Percentiles rank a stretch among this genome's conserved stretches.
Conservation (phyloP, 2,329 filamentous ascomycete species). For the Parastagonospora avenae region DNA sequence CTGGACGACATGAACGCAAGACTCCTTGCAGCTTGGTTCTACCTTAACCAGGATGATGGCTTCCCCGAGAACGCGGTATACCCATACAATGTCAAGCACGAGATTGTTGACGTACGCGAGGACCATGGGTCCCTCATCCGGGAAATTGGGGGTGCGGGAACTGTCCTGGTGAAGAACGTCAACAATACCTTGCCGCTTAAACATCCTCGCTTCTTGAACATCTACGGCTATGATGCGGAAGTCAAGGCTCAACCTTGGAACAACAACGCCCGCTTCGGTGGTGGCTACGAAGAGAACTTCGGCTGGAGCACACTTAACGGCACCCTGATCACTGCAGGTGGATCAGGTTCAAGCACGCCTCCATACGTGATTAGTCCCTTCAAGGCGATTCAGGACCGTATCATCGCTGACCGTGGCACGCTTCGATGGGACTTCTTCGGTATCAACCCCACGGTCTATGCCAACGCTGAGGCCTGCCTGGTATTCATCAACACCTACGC, state of each 20-base stretch:
- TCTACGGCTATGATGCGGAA: slow-evolving; percentile 49
- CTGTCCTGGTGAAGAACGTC: slow-evolving; percentile 56
- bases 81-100: slow-evolving; percentile 27
- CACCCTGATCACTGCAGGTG: slow-evolving; percentile 51
- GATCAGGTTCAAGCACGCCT: slow-evolving; percentile 47
- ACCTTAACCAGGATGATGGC: slow-evolving; percentile 48
- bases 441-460: slow-evolving; percentile 35
- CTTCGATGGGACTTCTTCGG: slow-evolving; percentile 44
- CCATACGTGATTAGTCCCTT: slow-evolving; percentile 50
- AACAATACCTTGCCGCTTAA: slow-evolving; percentile 60
- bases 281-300: slow-evolving; percentile 48
- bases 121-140: slow-evolving; percentile 50
- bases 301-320: slow-evolving; percentile 43
- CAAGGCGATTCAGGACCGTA: slow-evolving; percentile 44
- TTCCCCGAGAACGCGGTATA: slow-evolving; percentile 32
- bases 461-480: slow-evolving; percentile 52
- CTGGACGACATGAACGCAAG: slow-evolving; percentile 40
- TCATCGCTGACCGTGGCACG: slow-evolving; percentile 35
- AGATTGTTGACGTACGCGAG: slow-evolving; percentile 55
- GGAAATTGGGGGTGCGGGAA: slow-evolving; percentile 49
- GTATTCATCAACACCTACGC: slow-evolving; percentile 64
- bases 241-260: slow-evolving; percentile 44
- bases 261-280: slow-evolving; percentile 45
- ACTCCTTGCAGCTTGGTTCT: slow-evolving; percentile 33
- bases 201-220: slow-evolving; percentile 46